Conservation (phyloP, 306 rosid genomes). For the Citrullus amarus region DNA sequence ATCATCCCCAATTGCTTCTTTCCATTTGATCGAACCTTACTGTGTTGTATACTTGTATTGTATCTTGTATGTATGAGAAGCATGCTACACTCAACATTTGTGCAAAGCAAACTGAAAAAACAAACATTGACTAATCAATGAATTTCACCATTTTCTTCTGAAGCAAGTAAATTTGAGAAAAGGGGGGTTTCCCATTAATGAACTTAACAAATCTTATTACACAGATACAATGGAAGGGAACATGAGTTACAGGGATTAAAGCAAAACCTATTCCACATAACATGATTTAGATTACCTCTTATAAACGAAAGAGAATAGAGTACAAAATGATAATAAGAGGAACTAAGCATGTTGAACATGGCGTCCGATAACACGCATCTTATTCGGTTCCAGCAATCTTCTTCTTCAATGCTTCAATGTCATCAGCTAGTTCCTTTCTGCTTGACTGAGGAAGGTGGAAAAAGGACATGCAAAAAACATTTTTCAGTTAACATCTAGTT, state of each 20-base stretch:
- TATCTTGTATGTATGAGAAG: no score
- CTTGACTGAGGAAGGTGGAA: slow-evolving; percentile 36
- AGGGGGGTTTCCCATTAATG: slow-evolving; percentile 10
- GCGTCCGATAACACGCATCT: neutral
- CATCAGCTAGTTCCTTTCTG: slow-evolving; percentile 63
- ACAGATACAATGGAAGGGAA: slow-evolving; percentile 20
- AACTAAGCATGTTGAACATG: neutral
- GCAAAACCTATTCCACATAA: slow-evolving; percentile 39
- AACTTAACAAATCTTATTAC: slow-evolving; percentile 31
- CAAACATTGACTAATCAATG: neutral
- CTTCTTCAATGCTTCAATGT: slow-evolving; percentile 71
- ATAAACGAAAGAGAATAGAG: slow-evolving; percentile 13
- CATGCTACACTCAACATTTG: neutral
- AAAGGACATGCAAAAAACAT: neutral
- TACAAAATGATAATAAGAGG: slow-evolving; percentile 31
- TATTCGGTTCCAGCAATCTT: slow-evolving; percentile 88
- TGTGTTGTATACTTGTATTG: no score
- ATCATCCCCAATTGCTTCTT: no score
- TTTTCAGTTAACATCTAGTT: neutral
- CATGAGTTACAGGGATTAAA: slow-evolving; percentile 23
- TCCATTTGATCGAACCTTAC: no score
- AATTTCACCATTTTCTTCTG: neutral
- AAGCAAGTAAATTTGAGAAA: neutral
- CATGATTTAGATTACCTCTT: slow-evolving; percentile 45
- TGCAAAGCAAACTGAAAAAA: neutral